These are phyloP conservation scores for Desmodesmus armatus DNA, from an alignment of 139 green algal species.

Conservation along the genomic window DNA sequence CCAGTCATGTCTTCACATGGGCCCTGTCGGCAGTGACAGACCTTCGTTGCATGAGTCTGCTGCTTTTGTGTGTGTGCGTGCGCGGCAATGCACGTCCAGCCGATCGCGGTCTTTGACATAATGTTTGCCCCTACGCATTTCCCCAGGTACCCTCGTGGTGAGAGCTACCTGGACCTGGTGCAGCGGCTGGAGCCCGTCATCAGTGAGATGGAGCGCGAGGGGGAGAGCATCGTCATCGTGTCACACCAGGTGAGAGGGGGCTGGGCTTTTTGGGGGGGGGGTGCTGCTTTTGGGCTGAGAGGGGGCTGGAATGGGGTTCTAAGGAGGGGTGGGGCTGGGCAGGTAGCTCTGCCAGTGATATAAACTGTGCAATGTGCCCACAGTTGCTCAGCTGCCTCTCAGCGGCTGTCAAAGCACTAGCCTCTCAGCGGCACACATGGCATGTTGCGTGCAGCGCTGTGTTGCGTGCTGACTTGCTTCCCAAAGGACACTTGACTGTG, in stretches of 20 bases:
- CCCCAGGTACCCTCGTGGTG: slow-evolving; percentile 87
- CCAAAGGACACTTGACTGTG: no score
- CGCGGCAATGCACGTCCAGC: neutral
- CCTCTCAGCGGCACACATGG: no score
- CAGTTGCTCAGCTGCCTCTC: no score
- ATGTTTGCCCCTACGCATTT: neutral
- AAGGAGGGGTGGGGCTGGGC: neutral
- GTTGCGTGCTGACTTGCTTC: no score
- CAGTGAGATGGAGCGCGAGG: slow-evolving; percentile 92
- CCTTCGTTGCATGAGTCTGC: neutral
- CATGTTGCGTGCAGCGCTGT: no score
- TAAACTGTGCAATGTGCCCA: no score
- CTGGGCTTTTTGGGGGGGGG: no score
- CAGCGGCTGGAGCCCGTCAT: slow-evolving; percentile 92
- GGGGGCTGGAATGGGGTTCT: neutral
- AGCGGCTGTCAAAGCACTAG: no score
- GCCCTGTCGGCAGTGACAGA: no score
- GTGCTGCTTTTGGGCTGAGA: slow-evolving; percentile 1
- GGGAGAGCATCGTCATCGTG: slow-evolving; percentile 88
- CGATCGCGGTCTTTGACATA: neutral
- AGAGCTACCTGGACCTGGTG: slow-evolving; percentile 94
- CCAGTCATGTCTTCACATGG: no score
- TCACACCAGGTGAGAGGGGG: no score
- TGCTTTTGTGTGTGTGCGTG: neutral
- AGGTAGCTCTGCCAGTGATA: neutral